These are phyloP conservation scores for Populus hybrid DNA, from an alignment of 441 rosid genomes.

Conservation along the genomic window DNA sequence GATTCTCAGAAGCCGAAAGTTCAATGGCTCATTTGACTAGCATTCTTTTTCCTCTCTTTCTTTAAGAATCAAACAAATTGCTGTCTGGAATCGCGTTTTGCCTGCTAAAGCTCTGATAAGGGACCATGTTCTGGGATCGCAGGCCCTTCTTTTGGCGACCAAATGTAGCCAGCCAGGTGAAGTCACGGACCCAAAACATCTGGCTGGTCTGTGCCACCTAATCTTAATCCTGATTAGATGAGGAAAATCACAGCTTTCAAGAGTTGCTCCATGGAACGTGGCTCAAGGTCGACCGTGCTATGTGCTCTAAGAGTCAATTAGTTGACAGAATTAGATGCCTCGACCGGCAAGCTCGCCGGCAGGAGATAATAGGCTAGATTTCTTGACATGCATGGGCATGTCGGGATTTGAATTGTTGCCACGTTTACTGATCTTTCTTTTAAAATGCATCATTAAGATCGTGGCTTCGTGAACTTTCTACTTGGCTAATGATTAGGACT, in stretches of 20 bases:
- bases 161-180: neutral
- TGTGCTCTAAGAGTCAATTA: neutral
- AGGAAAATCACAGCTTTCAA: too few species aligned
- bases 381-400: too few species aligned
- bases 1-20: too few species aligned
- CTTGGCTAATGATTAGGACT: neutral
- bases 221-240: neutral
- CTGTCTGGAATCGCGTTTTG: neutral
- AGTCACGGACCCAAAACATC: neutral
- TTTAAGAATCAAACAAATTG: neutral
- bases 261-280: neutral
- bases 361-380: neutral
- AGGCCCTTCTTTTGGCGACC: neutral
- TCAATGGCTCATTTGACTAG: neutral
- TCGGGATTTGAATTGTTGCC: too few species aligned
- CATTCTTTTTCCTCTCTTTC: neutral
- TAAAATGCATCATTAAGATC: neutral
- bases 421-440: neutral
- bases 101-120: neutral
- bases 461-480: neutral
- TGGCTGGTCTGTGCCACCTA: neutral
- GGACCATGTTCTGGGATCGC: neutral
- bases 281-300: neutral
- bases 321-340: too few species aligned
- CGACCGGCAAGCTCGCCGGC: neutral